These are phyloP conservation scores for Erysiphe pulchra DNA, from an alignment of 2,329 filamentous ascomycete species.

Conservation along the genomic window DNA sequence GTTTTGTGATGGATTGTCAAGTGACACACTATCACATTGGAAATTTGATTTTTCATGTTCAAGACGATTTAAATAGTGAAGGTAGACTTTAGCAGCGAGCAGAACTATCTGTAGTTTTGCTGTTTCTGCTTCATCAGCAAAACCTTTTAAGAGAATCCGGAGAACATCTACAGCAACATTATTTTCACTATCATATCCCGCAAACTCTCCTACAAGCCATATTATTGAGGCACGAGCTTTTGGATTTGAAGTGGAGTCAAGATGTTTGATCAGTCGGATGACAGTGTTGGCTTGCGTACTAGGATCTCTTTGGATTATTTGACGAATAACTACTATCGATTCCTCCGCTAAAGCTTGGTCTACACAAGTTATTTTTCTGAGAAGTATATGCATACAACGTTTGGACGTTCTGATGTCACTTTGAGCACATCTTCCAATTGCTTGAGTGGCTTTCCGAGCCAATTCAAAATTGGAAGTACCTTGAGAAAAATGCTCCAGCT, in stretches of 20 bases:
- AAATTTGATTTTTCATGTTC: slow-evolving; percentile 16
- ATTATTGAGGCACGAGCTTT: slow-evolving; percentile 84
- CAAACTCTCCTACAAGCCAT: slow-evolving; percentile 91
- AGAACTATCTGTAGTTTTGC: slow-evolving; percentile 82
- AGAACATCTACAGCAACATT: slow-evolving; percentile 87
- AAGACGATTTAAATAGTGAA: slow-evolving; percentile 56
- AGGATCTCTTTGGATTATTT: slow-evolving; percentile 82
- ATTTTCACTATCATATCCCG: slow-evolving; percentile 51
- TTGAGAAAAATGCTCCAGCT: slow-evolving; percentile 79
- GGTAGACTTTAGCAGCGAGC: slow-evolving; percentile 85
- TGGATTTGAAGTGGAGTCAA: slow-evolving; percentile 69
- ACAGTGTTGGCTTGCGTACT: slow-evolving; percentile 62
- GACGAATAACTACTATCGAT: slow-evolving; percentile 78
- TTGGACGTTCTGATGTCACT: slow-evolving; percentile 42
- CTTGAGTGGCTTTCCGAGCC: slow-evolving; percentile 70
- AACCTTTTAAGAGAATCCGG: slow-evolving; percentile 65
- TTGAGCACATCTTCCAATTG: slow-evolving; percentile 83
- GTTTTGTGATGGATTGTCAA: slow-evolving; percentile 8
- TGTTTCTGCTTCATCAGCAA: slow-evolving; percentile 57
- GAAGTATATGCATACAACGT: slow-evolving; percentile 56
- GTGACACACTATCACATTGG: slow-evolving; percentile 3
- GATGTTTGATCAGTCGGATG: slow-evolving; percentile 65
- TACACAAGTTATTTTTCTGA: slow-evolving; percentile 68
- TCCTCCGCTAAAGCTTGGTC: slow-evolving; percentile 79
- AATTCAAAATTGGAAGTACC: slow-evolving; percentile 42